Evolutionary conservation across 257 asterid species (phyloP), one percentile per base, ranked within the genome.

Genomic region (Nicotiana tomentosiformis): DNA sequence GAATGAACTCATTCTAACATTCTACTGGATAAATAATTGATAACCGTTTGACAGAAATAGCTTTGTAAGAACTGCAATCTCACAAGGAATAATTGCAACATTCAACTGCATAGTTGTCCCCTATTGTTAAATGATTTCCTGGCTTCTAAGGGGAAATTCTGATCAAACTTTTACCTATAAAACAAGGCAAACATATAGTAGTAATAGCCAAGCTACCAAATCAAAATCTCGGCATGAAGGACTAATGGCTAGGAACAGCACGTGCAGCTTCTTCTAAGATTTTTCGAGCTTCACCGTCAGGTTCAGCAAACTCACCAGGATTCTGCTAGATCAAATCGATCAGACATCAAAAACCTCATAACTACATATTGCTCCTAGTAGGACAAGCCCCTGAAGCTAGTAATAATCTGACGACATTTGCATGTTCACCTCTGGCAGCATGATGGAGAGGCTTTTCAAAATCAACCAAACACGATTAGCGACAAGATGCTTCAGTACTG

Each of bases 401-500:
- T 89, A 93, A 85, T 84, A 94, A 79, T 72, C 88, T 86, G 49
- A 93, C 77, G 33, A 87, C 90, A 85, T 85, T 83, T 65, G 51
- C 88, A 72, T 90, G 90, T 87, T 94, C 97, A 4, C 97, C 97
- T 87, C 97, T 89, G 62, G 94, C 95, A 80, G 98, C 98, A 89
- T 93, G 94, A 83, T 92, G 98, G 68, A 94, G 95, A 82, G 98
- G 97, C 98, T 93, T 81, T 66, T 72, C 79, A 72, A 72, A 43
- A 23, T 72, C 79, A 72, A 46, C 37, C 43, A 83, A 29, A 83
- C 67, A 74, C 30, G 15, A 82, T 55, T 82, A 76, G 60, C 30
- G 8, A 81, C 37, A 80, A 15, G 58, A 17, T 46, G 12, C 53
- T 10, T 39, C 10, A 5, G 49, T 69, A 69, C 30, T 37, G 77